Base-by-base conservation (phyloP, 805 yeast species). In the Candida khao-thaluensis region DNA sequence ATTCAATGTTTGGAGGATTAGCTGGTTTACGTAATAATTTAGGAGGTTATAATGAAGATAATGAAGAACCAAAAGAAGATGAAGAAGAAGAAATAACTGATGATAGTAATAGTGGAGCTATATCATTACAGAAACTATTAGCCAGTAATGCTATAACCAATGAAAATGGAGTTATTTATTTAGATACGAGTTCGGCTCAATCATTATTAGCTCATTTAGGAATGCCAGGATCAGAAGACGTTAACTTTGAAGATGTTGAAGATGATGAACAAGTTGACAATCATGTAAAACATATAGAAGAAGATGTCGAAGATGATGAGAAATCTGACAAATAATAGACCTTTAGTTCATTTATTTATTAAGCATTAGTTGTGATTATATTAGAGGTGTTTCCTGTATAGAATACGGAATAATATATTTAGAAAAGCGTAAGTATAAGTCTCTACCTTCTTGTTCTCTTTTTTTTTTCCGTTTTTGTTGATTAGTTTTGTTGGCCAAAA, bases 121-220 rank as follows among this genome's bases (percentile, higher is more conserved):
- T 69, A 29, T 66, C 72, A 14, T 65, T 69, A 42, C 73, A 69
- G 52, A 64, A 65, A 46, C 60, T 69, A 44, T 64, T 69, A 49
- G 67, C 72, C 34, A 62, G 66, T 37, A 73, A 76, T 44, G 76
- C 74, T 35, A 66, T 76, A 41, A 71, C 79, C 34, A 76, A 77
- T 41, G 77, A 76, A 47, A 77, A 80, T 53, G 84, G 84, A 30
- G 82, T 81, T 18, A 76, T 81, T 37, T 81, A 79, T 55, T 69
- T 81, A 47, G 83, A 80, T 52, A 79, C 80, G 6, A 65, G 81
- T 25, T 72, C 81, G 8, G 75, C 84, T 17, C 77, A 78, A 43
- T 77, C 81, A n/a, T 73, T 81, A 51, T 64, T 81, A 52, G 82
- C 82, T 24, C 71, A 69, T 41, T 69, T 69, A 45, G 71, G 71